Percentiles rank a stretch among this genome's conserved stretches.
Evolutionary conservation across 495 filamentous ascomycete species (phyloP).

Genomic region (Penicillium simplicissimum): DNA sequence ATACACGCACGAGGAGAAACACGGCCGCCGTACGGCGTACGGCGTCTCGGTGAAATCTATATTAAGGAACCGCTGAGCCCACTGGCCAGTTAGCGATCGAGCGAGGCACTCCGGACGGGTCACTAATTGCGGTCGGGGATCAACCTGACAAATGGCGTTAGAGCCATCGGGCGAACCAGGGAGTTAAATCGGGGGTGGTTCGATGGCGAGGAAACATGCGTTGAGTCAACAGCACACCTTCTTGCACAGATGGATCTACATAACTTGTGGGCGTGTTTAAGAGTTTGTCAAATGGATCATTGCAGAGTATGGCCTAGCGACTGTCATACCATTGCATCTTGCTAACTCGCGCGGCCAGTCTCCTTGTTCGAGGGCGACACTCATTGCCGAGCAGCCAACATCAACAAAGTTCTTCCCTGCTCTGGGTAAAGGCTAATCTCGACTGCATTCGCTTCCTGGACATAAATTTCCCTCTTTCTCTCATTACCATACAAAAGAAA

Average conservation of each 20-base stretch:
- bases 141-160: constrained; percentile 23
- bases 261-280: too few relatives aligned
- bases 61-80: not conserved
- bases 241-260: too few relatives aligned
- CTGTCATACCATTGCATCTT: too few relatives aligned
- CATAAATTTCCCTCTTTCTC: not conserved
- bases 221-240: too few relatives aligned
- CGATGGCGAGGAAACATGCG: not conserved
- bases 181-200: not conserved
- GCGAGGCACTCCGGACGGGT: not conserved
- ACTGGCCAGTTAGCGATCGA: not conserved
- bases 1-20: constrained; percentile 9
- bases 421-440: not conserved
- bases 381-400: not conserved
- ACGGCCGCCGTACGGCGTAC: not conserved
- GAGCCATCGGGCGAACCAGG: constrained; percentile 3
- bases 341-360: too few relatives aligned
- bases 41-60: not conserved
- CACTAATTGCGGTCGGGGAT: constrained; percentile 18
- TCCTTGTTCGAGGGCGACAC: not conserved
- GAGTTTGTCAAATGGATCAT: too few relatives aligned
- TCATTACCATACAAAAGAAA: not conserved
- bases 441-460: not conserved
- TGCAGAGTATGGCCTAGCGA: too few relatives aligned
- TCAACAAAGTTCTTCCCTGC: not conserved